phyloP scores from a whole-genome alignment of 2,329 filamentous ascomycete genomes.

The Madurella mycetomatis region DNA sequence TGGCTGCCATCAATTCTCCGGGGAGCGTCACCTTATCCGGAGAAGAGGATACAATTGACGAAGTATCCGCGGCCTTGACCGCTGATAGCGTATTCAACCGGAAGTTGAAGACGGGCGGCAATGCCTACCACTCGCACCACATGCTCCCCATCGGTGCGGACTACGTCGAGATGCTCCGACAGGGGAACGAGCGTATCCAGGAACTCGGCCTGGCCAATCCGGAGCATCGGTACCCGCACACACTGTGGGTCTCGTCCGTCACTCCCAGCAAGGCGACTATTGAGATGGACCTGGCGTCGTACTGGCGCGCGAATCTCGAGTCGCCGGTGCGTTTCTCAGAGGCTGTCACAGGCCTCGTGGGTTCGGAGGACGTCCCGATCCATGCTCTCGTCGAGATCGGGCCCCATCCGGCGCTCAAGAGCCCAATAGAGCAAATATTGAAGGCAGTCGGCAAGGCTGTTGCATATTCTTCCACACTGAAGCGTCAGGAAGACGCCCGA shows the following conservation, averaged over 20 bases:
- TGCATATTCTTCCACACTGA: not conserved
- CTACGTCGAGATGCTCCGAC: not conserved
- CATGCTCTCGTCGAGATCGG: constrained; percentile 27
- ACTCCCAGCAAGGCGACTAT: constrained; percentile 20
- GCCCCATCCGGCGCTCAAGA: constrained; percentile 27
- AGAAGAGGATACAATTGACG: constrained; percentile 19
- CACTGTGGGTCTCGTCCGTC: constrained; percentile 23
- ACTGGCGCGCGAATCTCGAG: constrained; percentile 29
- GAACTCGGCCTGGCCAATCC: not conserved
- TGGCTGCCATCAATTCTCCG: constrained; percentile 17
- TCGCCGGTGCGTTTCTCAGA: constrained; percentile 28
- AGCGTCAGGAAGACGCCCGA: not conserved
- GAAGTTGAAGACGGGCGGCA: constrained; percentile 20
- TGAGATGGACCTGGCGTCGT: constrained; percentile 2
- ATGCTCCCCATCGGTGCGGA: constrained; percentile 19
- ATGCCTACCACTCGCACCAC: constrained; percentile 30
- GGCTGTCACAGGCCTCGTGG: constrained; percentile 16
- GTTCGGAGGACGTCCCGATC: not conserved
- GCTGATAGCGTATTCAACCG: constrained; percentile 24
- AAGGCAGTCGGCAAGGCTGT: constrained; percentile 6
- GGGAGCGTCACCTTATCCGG: constrained; percentile 19
- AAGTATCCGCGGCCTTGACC: constrained; percentile 1
- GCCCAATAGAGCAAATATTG: constrained; percentile 27
- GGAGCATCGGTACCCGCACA: not conserved
- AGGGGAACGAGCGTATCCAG: not conserved